A percentile compares a stretch with the other conserved stretches of the same genome.
These are phyloP conservation scores for Boletus sp. DNA, from an alignment of 1,284 basidiomycete genomes.

Conservation along the genomic window DNA sequence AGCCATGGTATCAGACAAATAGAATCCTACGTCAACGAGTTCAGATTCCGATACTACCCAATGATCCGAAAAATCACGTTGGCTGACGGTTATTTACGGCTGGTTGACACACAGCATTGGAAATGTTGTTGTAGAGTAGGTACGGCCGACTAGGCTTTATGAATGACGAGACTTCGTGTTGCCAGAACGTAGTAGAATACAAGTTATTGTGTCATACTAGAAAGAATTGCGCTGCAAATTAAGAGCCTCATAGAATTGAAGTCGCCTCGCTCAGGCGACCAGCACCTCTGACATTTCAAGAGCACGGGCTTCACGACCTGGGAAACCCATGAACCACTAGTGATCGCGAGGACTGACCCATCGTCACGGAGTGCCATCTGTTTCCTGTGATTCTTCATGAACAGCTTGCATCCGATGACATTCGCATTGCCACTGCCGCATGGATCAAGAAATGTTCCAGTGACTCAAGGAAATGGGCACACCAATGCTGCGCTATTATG, in stretches of 20 bases:
- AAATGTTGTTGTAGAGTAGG: too few species aligned
- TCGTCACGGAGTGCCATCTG: neutral
- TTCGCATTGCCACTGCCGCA: slow-evolving; percentile 10
- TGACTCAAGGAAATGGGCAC: neutral
- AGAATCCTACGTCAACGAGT: too few species aligned
- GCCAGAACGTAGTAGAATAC: neutral
- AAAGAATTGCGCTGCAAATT: neutral
- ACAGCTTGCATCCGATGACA: neutral
- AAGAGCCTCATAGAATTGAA: neutral
- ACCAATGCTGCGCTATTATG: neutral
- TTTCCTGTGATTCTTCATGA: neutral
- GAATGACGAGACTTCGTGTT: neutral
- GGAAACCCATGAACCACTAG: neutral
- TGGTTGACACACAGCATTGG: too few species aligned
- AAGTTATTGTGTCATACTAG: neutral
- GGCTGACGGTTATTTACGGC: too few species aligned
- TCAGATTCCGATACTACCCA: too few species aligned
- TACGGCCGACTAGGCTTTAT: too few species aligned
- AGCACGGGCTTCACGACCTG: neutral
- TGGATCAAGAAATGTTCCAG: neutral
- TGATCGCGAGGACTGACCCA: neutral
- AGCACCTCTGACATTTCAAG: neutral
- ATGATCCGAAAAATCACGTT: too few species aligned
- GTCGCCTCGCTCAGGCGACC: neutral
- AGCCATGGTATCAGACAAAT: too few species aligned